Conservation (phyloP, 1,284 basidiomycete genomes). For the Boletus mariae region DNA sequence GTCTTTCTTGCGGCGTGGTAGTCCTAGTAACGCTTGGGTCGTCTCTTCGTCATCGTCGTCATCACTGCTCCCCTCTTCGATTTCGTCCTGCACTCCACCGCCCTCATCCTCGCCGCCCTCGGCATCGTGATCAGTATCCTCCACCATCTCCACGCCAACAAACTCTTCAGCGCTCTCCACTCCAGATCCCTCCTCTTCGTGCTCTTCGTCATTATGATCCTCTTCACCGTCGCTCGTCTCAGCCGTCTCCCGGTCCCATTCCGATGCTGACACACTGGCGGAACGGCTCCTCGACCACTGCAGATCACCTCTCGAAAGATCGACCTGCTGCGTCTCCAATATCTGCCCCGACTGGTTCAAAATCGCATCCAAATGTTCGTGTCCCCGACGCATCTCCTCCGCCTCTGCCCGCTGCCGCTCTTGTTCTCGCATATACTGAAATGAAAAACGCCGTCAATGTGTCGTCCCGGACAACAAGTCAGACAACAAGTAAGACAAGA, state of each 20-base stretch:
- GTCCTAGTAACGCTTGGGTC: conserved; percentile 31
- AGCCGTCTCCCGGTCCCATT: conserved; percentile 44
- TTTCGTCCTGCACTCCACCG: conserved; percentile 7
- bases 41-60: conserved; percentile 27
- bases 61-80: conserved; percentile 11
- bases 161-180: conserved; percentile 30
- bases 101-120: conserved; percentile 6
- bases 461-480: background rate
- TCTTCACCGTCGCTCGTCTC: conserved; percentile 37
- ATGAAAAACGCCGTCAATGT: background rate
- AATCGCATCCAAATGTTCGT: conserved; percentile 87
- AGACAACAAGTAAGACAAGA: background rate
- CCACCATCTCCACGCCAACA: conserved; percentile 14
- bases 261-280: conserved; percentile 44
- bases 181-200: conserved; percentile 20
- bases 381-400: conserved; percentile 67
- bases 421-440: conserved; percentile 31
- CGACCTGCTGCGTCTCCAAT: conserved; percentile 78
- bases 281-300: conserved; percentile 50
- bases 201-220: conserved; percentile 8
- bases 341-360: conserved; percentile 87
- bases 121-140: conserved; percentile 8
- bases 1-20: conserved; percentile 6
- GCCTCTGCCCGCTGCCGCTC: conserved; percentile 34
- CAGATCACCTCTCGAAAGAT: conserved; percentile 50